A percentile compares a stretch with the other conserved stretches of the same genome.
These are phyloP conservation scores for Monosporascus sp. DNA, from an alignment of 2,329 filamentous ascomycete species.

Conservation along the genomic window DNA sequence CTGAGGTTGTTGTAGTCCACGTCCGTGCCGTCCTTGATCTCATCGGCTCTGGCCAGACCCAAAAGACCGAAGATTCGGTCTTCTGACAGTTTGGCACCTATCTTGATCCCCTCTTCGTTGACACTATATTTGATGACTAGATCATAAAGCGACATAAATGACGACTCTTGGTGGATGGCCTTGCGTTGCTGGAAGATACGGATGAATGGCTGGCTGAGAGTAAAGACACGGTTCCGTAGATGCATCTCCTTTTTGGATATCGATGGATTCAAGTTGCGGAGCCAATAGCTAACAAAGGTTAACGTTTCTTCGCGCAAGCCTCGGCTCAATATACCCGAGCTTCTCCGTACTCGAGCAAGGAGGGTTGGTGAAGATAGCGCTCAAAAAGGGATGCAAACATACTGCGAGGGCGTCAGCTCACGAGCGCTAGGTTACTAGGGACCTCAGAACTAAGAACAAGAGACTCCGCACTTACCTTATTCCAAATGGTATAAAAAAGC, in stretches of 20 bases:
- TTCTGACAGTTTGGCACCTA: slow-evolving; percentile 21
- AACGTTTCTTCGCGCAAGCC: background rate
- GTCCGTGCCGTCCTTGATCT: slow-evolving; percentile 5
- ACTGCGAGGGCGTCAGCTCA: background rate
- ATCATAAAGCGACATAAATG: slow-evolving; percentile 17
- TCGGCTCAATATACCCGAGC: too few species aligned
- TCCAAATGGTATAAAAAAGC: slow-evolving; percentile 27
- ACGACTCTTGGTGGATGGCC: slow-evolving; percentile 17
- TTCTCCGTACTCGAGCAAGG: too few species aligned
- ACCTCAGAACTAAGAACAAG: background rate
- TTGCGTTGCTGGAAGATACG: slow-evolving; percentile 27
- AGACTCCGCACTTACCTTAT: slow-evolving; percentile 5
- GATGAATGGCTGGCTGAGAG: slow-evolving; percentile 11
- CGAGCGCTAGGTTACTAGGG: background rate
- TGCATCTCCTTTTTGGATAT: slow-evolving; percentile 10
- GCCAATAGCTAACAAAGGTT: slow-evolving; percentile 13
- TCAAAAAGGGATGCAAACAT: background rate
- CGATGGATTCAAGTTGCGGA: slow-evolving; percentile 3
- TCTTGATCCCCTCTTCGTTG: slow-evolving; percentile 16
- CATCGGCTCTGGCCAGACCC: slow-evolving; percentile 21
- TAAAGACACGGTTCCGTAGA: slow-evolving; percentile 15
- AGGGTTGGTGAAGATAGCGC: background rate
- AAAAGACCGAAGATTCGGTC: slow-evolving; percentile 29
- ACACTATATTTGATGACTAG: slow-evolving; percentile 26
- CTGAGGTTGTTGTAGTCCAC: slow-evolving; percentile 7